Conservation (phyloP, 805 yeast genomes). For the Saccharomyces jurei region DNA sequence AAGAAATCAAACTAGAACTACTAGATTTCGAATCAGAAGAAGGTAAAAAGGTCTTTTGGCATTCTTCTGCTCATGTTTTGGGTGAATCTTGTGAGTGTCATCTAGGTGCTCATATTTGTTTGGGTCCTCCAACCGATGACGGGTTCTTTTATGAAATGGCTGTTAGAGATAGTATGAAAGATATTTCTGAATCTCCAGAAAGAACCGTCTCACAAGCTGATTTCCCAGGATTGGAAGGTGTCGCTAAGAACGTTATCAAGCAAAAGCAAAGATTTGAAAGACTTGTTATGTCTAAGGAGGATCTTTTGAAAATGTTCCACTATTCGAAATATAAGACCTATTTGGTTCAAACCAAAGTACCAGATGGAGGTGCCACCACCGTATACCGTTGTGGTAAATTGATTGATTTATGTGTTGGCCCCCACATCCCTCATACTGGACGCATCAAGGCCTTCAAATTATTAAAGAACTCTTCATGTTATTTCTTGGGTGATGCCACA, state of each 20-base stretch:
- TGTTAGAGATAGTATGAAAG: conserved; percentile 35
- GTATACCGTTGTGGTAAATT: conserved; percentile 97
- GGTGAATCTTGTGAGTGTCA: conserved; percentile 98
- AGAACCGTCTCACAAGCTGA: conserved; percentile 73
- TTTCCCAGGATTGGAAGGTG: conserved; percentile 74
- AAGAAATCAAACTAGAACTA: conserved; percentile 50
- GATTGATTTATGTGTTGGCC: conserved; percentile 95
- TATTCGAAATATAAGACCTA: conserved; percentile 94
- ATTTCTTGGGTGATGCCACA: conserved; percentile 85
- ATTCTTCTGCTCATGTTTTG: conserved; percentile 93
- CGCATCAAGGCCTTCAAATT: conserved; percentile 90
- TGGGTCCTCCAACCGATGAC: conserved; percentile 96
- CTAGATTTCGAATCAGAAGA: conserved; percentile 90
- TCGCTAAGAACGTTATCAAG: conserved; percentile 83
- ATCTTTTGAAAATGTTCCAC: conserved; percentile 82
- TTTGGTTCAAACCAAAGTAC: conserved; percentile 77
- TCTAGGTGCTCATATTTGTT: conserved; percentile 84
- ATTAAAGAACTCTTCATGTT: conserved; percentile 91
- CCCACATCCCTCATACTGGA: conserved; percentile 96
- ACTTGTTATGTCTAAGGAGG: conserved; percentile 84
- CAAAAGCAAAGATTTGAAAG: conserved; percentile 94
- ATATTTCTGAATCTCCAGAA: conserved; percentile 55
- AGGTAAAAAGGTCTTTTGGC: conserved; percentile 96
- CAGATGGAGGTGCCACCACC: conserved; percentile 92
- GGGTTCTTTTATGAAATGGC: conserved; percentile 97